phyloP scores from a whole-genome alignment of 2,329 filamentous ascomycete species.

The Penicillium sp. region DNA sequence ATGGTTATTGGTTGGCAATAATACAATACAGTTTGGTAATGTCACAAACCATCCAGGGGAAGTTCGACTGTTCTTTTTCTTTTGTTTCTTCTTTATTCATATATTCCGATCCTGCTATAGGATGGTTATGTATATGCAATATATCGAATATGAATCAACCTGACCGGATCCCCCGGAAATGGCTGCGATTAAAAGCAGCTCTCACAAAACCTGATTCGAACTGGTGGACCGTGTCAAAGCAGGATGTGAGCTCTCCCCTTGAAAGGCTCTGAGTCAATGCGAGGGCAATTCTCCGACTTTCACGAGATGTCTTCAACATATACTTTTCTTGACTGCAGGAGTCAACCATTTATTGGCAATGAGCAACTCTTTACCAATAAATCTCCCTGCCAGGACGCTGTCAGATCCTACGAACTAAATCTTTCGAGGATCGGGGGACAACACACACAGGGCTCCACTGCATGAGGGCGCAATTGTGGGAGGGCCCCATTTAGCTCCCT shows the following conservation, averaged over 20 bases:
- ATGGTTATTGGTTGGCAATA: neutral
- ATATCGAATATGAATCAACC: no score
- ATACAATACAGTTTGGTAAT: conserved; percentile 9
- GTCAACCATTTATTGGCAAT: conserved; percentile 7
- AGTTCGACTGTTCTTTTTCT: neutral
- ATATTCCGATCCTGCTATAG: no score
- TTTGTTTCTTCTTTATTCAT: neutral
- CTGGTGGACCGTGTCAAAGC: conserved; percentile 20
- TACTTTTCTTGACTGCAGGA: conserved; percentile 5
- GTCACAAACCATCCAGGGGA: neutral
- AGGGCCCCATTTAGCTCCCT: neutral
- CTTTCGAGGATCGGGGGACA: neutral
- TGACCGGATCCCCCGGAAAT: neutral
- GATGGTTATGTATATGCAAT: no score
- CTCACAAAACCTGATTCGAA: conserved; percentile 2
- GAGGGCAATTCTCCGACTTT: conserved; percentile 24
- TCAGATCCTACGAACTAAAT: neutral
- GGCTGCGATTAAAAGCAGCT: neutral
- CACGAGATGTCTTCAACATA: conserved; percentile 6
- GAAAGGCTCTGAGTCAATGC: conserved; percentile 17
- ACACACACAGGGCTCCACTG: conserved; percentile 8
- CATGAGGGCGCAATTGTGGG: neutral
- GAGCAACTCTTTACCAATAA: conserved; percentile 1
- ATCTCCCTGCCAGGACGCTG: conserved; percentile 3
- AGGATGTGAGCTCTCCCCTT: conserved; percentile 18